phyloP scores from a whole-genome alignment of 352 stramenopile genomes.

The Phytophthora ohioensis region DNA sequence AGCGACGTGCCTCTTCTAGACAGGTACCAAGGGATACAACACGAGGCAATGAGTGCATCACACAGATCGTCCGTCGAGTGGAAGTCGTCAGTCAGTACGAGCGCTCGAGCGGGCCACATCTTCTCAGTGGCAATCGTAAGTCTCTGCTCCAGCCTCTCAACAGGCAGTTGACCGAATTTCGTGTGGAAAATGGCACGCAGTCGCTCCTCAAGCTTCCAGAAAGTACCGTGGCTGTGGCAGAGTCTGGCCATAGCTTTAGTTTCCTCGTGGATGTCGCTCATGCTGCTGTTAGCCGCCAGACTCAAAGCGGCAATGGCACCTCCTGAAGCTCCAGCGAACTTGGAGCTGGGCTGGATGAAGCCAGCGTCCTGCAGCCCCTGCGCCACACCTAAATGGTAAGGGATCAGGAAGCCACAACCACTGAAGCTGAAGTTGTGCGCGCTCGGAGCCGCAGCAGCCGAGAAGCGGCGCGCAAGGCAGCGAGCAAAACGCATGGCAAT shows the following conservation, averaged over 20 bases:
- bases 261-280: slow-evolving; percentile 68
- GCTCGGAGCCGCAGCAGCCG: slow-evolving; percentile 10
- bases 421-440: slow-evolving; percentile 80
- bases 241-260: slow-evolving; percentile 63
- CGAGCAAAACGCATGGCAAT: slow-evolving; percentile 1
- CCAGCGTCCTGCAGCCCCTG: slow-evolving; percentile 62
- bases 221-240: slow-evolving; percentile 61
- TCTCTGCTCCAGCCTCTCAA: slow-evolving; percentile 51
- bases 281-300: slow-evolving; percentile 61
- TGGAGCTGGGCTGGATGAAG: slow-evolving; percentile 53
- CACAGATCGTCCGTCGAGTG: slow-evolving; percentile 65
- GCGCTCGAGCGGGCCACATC: slow-evolving; percentile 67
- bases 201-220: slow-evolving; percentile 73
- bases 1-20: slow-evolving; percentile 49
- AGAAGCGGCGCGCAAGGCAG: slow-evolving; percentile 12
- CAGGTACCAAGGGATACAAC: slow-evolving; percentile 85
- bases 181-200: slow-evolving; percentile 62
- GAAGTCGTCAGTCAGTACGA: slow-evolving; percentile 68
- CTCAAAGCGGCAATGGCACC: slow-evolving; percentile 72
- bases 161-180: slow-evolving; percentile 55
- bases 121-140: slow-evolving; percentile 77
- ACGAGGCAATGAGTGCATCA: slow-evolving; percentile 76
- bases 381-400: slow-evolving; percentile 82
- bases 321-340: slow-evolving; percentile 78
- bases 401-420: slow-evolving; percentile 79